Evolutionary conservation across 805 yeast genomes (phyloP).

Genomic region (Debaryomyces prosopidis): DNA sequence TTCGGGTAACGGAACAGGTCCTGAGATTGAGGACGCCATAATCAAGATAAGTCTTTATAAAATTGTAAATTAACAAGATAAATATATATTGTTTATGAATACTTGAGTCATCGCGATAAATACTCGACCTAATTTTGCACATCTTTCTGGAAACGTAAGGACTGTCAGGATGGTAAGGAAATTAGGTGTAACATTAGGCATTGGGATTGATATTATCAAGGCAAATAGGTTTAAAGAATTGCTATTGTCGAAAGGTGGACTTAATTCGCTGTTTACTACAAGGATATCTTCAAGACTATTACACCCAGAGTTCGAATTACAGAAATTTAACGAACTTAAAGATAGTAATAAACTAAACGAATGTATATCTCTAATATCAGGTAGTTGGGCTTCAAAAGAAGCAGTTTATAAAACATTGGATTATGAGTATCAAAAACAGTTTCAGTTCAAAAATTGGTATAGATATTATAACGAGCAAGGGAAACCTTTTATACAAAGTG

Average conservation of each 20-base stretch:
- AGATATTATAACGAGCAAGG: constrained; percentile 41
- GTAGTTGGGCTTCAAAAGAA: constrained; percentile 73
- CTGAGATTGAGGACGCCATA: constrained; percentile 90
- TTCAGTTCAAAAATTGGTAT: constrained; percentile 63
- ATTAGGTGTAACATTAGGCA: constrained; percentile 30
- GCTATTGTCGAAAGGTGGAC: constrained; percentile 24
- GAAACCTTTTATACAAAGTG: constrained; percentile 43
- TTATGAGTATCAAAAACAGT: constrained; percentile 46
- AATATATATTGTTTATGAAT: too few species aligned
- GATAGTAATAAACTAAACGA: constrained; percentile 16
- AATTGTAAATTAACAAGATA: background rate
- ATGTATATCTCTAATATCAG: constrained; percentile 45
- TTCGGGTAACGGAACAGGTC: constrained; percentile 75
- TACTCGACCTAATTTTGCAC: too few species aligned
- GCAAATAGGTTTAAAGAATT: constrained; percentile 47
- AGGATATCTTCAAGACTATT: constrained; percentile 51
- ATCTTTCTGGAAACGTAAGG: background rate
- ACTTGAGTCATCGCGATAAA: too few species aligned
- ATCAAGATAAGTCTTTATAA: background rate
- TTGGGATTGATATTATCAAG: constrained; percentile 60
- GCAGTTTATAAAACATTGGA: constrained; percentile 67
- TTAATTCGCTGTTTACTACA: constrained; percentile 26
- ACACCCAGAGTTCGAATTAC: constrained; percentile 46
- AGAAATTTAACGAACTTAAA: constrained; percentile 23
- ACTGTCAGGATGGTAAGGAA: constrained; percentile 1